A percentile compares a stretch with the other conserved stretches of the same genome.
phyloP scores from a whole-genome alignment of 495 filamentous ascomycete genomes.

The Neurospora sp. region DNA sequence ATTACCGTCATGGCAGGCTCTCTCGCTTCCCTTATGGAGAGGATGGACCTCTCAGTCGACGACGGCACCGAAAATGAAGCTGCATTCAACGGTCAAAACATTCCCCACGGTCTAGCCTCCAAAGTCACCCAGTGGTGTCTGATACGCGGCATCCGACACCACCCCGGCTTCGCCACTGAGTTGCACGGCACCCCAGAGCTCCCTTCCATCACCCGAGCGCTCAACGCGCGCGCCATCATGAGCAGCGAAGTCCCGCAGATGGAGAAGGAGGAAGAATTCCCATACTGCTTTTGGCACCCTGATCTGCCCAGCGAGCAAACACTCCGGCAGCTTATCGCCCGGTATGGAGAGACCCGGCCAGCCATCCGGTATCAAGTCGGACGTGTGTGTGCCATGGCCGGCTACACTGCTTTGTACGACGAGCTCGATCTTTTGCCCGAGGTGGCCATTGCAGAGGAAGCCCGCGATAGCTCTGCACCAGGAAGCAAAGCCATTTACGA shows the following conservation, averaged over 20 bases:
- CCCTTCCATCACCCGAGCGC: constrained; percentile 17
- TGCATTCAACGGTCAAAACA: neutral
- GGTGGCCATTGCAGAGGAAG: constrained; percentile 12
- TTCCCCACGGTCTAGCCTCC: neutral
- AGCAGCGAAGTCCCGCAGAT: constrained; percentile 27
- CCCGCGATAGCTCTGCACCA: constrained; percentile 1
- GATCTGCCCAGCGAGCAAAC: constrained; percentile 26
- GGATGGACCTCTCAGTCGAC: neutral
- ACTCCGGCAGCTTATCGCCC: constrained; percentile 14
- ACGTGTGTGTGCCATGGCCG: constrained; percentile 12
- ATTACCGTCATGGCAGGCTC: neutral
- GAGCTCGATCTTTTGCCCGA: constrained; percentile 13
- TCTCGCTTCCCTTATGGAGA: neutral
- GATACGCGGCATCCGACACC: constrained; percentile 18
- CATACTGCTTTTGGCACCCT: constrained; percentile 38
- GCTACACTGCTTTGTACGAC: constrained; percentile 8
- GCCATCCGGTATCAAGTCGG: constrained; percentile 10
- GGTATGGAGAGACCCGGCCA: constrained; percentile 4
- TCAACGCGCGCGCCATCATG: constrained; percentile 32
- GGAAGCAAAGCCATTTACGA: neutral
- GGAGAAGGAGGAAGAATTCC: constrained; percentile 14
- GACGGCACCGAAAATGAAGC: neutral
- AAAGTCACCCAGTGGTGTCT: constrained; percentile 7
- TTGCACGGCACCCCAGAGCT: constrained; percentile 5
- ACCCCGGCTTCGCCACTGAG: constrained; percentile 14